Base-by-base conservation (phyloP, 192 early-diverging fungal genomes). In the Rhizoclosmatium globosum region DNA sequence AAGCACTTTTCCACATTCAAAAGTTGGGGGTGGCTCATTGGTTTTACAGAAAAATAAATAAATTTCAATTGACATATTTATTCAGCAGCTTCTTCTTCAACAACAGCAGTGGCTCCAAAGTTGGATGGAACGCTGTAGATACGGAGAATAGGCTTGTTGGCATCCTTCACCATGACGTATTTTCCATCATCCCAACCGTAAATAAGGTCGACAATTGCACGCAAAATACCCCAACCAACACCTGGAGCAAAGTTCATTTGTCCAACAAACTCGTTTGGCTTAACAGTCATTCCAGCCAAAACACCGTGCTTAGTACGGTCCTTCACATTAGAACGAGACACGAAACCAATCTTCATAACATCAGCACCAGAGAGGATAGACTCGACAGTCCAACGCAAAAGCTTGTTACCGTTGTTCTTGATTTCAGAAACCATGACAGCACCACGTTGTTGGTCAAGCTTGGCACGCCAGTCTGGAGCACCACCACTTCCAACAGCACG, bases 391-490 rank as follows among this genome's bases (percentile, higher is more conserved):
- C 98, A 99, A 68, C 95, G 90, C 38, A 96, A 92, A 43, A 99
- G 88, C 82, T 98, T 97, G 86, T 93, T 92, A 73, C 91, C 90
- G 90, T 99, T 98, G 88, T 98, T 99, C 87, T 94, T 97, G 90
- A 97, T 95, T 81, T 98, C 98, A 42, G 95, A 95, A 0, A 96
- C 96, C 71, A 98, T 94, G 41, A 98, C 94, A 58, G 97, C 97
- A 76, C 95, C 98, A 73, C 97, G 92, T 83, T 97, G 95, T 42
- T 94, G 86, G 85, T 99, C 97, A 43, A 99, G 88, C 82, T 94
- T 96, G 83, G 94, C 85, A 77, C 95, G 90, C 98, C 98, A 99
- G 84, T 97, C 94, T 41, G 97, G 91, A 7, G 94, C 94, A 62
- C 93, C 93, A 48, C 94, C 95, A 61, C 91, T 88, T 50, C 95